A percentile compares a stretch with the other conserved stretches of the same genome.
phyloP scores from a whole-genome alignment of 2,329 filamentous ascomycete genomes.

The Neopestalotiopsis clavispora region DNA sequence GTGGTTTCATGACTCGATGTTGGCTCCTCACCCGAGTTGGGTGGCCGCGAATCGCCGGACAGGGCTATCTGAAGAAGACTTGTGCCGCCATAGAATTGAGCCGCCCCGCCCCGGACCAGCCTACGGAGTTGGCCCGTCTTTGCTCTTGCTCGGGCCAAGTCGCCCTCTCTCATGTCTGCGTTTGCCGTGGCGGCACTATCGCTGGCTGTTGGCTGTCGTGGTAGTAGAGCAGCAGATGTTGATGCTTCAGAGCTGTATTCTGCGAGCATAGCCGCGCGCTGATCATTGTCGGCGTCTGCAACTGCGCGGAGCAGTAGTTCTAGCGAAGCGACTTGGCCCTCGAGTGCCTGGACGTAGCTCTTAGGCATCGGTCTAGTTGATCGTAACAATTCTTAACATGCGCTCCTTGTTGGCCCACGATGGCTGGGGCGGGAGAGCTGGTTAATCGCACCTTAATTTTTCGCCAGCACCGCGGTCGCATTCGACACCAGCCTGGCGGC shows the following conservation, averaged over 20 bases:
- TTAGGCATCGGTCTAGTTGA: constrained; percentile 47
- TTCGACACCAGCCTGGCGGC: constrained; percentile 18
- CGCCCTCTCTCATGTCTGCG: constrained; percentile 21
- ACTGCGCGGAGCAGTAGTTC: constrained; percentile 50
- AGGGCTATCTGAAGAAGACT: constrained; percentile 45
- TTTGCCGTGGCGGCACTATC: constrained; percentile 19
- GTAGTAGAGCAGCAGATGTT: not conserved
- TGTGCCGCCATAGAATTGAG: constrained; percentile 55
- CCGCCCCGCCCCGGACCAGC: constrained; percentile 40
- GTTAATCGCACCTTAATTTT: constrained; percentile 17
- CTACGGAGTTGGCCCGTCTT: constrained; percentile 44
- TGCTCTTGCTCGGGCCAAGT: constrained; percentile 32
- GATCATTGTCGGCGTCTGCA: constrained; percentile 41
- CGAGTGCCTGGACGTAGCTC: constrained; percentile 52
- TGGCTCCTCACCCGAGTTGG: constrained; percentile 21
- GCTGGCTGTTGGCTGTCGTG: constrained; percentile 18
- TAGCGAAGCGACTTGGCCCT: constrained; percentile 50
- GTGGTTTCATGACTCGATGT: not conserved
- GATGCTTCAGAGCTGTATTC: constrained; percentile 34
- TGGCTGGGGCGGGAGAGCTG: not conserved
- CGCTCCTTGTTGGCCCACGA: no score
- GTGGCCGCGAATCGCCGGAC: constrained; percentile 16
- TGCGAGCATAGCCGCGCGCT: constrained; percentile 47
- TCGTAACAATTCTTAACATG: not conserved
- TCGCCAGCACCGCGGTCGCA: constrained; percentile 15